Conservation (phyloP, 1,139 yeast genomes). For the Groenewaldozyma auringiensis region DNA sequence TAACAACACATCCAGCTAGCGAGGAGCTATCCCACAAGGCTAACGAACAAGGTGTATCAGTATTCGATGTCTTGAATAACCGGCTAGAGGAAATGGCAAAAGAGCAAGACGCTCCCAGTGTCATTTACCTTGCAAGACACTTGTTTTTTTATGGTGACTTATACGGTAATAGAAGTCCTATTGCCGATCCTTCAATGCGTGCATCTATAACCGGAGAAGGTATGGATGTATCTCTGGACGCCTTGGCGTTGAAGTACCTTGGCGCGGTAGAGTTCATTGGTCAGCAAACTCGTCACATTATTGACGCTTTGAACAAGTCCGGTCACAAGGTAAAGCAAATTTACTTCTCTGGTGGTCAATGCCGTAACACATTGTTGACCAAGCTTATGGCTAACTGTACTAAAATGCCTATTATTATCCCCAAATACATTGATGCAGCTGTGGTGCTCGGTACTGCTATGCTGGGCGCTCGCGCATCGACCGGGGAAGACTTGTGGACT, state of each 20-base stretch:
- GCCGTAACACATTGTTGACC: constrained; percentile 83
- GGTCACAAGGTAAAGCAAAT: constrained; percentile 74
- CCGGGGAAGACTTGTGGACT: constrained; percentile 54
- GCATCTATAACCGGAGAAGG: constrained; percentile 92
- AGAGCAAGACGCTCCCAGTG: constrained; percentile 53
- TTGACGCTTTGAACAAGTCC: constrained; percentile 68
- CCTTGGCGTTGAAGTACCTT: constrained; percentile 74
- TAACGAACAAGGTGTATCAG: constrained; percentile 57
- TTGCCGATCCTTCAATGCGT: constrained; percentile 88
- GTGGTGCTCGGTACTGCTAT: constrained; percentile 94
- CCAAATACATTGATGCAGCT: constrained; percentile 91
- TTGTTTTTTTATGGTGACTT: constrained; percentile 91
- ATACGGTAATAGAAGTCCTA: constrained; percentile 94
- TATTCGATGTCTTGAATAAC: constrained; percentile 75
- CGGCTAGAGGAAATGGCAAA: constrained; percentile 60
- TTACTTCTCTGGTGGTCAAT: constrained; percentile 94
- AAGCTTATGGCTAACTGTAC: constrained; percentile 88
- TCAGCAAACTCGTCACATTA: constrained; percentile 92
- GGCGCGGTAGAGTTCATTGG: constrained; percentile 97
- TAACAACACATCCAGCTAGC: constrained; percentile 84
- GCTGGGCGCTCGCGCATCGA: constrained; percentile 87
- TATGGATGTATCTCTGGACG: constrained; percentile 80
- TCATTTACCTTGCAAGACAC: constrained; percentile 74
- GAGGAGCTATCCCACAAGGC: constrained; percentile 55
- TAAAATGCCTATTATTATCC: constrained; percentile 85